Evolutionary conservation across 352 stramenopile species (phyloP).

Genomic region (Labyrinthula sp.): DNA sequence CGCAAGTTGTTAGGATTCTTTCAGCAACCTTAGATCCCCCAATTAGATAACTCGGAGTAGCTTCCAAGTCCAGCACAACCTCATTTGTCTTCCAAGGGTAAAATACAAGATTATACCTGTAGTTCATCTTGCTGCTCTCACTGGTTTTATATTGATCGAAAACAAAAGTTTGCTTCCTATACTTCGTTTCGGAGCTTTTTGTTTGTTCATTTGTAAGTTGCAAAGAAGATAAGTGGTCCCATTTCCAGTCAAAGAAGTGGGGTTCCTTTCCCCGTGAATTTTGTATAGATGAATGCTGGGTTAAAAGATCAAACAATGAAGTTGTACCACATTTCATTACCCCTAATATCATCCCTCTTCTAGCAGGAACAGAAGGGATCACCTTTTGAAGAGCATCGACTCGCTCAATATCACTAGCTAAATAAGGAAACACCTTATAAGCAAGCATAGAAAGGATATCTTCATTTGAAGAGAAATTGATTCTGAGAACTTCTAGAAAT

Average conservation of each 20-base stretch:
- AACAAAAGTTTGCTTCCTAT: conserved; percentile 19
- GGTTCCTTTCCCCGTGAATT: conserved; percentile 69
- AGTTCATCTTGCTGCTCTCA: conserved; percentile 55
- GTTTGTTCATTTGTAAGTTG: conserved; percentile 37
- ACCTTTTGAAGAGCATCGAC: neutral
- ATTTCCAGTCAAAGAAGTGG: conserved; percentile 95
- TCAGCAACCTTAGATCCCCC: conserved; percentile 48
- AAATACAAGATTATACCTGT: conserved; percentile 53
- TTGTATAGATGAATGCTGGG: conserved; percentile 76
- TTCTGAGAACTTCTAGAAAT: no score
- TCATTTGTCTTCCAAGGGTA: conserved; percentile 54
- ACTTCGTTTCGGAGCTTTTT: conserved; percentile 38
- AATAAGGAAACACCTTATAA: conserved; percentile 1
- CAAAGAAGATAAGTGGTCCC: conserved; percentile 41
- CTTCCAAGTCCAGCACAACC: conserved; percentile 68
- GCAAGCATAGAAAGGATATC: no score
- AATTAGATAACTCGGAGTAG: conserved; percentile 67
- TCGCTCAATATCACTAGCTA: conserved; percentile 8
- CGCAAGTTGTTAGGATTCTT: conserved; percentile 42
- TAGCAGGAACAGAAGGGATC: conserved; percentile 5
- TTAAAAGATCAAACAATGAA: conserved; percentile 87
- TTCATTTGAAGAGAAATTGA: no score
- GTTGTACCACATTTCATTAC: conserved; percentile 84
- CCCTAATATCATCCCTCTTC: conserved; percentile 69
- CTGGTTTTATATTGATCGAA: conserved; percentile 40